Evolutionary conservation across 306 rosid species (phyloP), one percentile per base, ranked within the genome.

Genomic region (Trifolium fragiferum): DNA sequence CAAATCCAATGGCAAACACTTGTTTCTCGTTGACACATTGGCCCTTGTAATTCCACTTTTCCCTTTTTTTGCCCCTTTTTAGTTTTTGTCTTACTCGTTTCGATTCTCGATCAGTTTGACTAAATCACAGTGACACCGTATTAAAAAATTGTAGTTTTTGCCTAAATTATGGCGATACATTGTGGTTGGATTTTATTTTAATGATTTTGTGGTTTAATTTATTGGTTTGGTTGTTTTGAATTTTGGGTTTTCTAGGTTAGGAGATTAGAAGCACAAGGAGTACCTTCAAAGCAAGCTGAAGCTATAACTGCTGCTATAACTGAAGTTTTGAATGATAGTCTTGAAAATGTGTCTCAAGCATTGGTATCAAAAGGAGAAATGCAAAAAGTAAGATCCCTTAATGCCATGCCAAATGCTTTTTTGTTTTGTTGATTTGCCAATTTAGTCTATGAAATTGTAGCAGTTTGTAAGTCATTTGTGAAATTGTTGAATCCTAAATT

Each of bases 241-340:
- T 57, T 74, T 20, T 75, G 14, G 43, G 18, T 25, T 73, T 62
- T 82, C 1, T 82, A 94, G 97, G 97, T 94, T 43, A 92, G 97
- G 83, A 92, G 77, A 84, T 79, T 92, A 41, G 99, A 94, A 82
- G 91, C 92, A 32, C 87, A 89, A 84, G 99, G 96, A 2, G 83
- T 94, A 18, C 96, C 99, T 33, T 87, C 96, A 0, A 80, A 90
- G 44, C 97, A 94, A 47, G 96, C 99, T 2, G 99, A 94, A 85
- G 99, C 97, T 9, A 92, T 94, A 73, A 94, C 95, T 7, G 88
- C 90, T 81, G 93, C 92, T 69, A 92, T 94, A 55, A 94, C 92
- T 9, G 93, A 90, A 73, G 97, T 94, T 1, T 76, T 94, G 78
- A 94, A 87, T 61, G 97, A 94, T 25, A 94, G 96, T 62, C 82